These are phyloP conservation scores for Diplodia seriata DNA, from an alignment of 2,329 filamentous ascomycete genomes.

Conservation along the genomic window DNA sequence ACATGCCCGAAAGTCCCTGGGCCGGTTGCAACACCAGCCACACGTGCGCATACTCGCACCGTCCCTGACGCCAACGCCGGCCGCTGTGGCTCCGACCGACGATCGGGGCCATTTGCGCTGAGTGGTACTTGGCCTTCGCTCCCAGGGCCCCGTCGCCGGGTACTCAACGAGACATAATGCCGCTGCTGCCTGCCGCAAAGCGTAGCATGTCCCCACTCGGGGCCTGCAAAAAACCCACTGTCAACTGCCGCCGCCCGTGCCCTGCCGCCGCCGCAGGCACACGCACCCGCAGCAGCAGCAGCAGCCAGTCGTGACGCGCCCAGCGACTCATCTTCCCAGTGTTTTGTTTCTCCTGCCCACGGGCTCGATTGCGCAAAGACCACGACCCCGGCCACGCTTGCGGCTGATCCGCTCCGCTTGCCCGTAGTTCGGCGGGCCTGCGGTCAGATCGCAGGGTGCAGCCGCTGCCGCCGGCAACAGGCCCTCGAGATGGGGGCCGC, in stretches of 20 bases:
- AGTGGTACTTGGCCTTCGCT: slow-evolving; percentile 17
- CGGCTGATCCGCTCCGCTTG: slow-evolving; percentile 30
- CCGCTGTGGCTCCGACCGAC: neutral
- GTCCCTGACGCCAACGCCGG: slow-evolving; percentile 18
- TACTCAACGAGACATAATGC: slow-evolving; percentile 29
- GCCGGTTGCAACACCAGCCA: slow-evolving; percentile 27
- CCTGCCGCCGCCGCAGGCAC: slow-evolving; percentile 2
- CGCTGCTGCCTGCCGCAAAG: slow-evolving; percentile 22
- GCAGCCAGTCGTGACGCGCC: neutral
- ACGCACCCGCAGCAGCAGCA: slow-evolving; percentile 1
- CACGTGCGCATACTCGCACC: slow-evolving; percentile 11
- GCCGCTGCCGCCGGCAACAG: slow-evolving; percentile 8
- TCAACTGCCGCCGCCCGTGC: slow-evolving; percentile 11
- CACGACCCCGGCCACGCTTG: slow-evolving; percentile 15
- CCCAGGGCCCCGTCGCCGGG: slow-evolving; percentile 26
- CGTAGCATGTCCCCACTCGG: slow-evolving; percentile 5
- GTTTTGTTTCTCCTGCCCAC: slow-evolving; percentile 25
- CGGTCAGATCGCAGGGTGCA: slow-evolving; percentile 27
- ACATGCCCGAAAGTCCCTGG: neutral
- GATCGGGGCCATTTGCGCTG: neutral
- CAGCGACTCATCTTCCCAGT: slow-evolving; percentile 17
- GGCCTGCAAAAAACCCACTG: neutral
- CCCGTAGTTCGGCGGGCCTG: slow-evolving; percentile 28
- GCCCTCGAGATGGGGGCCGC: slow-evolving; percentile 14
- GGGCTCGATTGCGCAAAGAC: slow-evolving; percentile 21